Conservation (phyloP, 2,329 filamentous ascomycete genomes). For the Colletotrichum camelliae region DNA sequence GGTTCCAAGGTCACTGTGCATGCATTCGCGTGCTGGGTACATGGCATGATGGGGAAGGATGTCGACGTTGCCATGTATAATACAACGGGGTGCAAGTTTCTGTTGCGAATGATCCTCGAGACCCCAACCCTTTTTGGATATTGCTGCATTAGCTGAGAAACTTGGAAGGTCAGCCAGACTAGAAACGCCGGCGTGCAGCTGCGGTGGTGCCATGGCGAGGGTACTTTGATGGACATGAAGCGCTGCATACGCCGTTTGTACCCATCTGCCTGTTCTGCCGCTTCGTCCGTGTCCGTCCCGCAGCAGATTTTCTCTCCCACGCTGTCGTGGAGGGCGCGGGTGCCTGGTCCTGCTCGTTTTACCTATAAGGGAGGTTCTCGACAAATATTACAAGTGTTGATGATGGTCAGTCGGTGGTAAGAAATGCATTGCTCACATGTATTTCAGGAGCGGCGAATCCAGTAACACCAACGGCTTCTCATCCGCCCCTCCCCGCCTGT, state of each 20-base stretch:
- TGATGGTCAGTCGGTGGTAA: background rate
- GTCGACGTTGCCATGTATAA: background rate
- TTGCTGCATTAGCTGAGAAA: constrained; percentile 14
- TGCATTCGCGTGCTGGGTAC: background rate
- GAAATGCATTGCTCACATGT: background rate
- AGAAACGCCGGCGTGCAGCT: constrained; percentile 4
- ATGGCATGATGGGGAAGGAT: background rate
- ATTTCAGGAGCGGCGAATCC: background rate
- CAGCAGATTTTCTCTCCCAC: background rate
- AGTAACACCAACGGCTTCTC: constrained; percentile 1
- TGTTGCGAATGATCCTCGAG: constrained; percentile 1
- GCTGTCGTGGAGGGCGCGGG: background rate
- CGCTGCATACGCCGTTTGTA: background rate
- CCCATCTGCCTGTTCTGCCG: background rate
- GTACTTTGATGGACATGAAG: constrained; percentile 7
- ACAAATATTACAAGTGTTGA: background rate
- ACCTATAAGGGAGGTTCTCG: background rate
- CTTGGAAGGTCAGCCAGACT: constrained; percentile 11
- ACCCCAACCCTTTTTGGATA: constrained; percentile 2
- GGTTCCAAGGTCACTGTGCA: background rate
- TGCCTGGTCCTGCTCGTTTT: background rate
- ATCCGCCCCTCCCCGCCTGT: constrained; percentile 12
- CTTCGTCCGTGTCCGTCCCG: background rate
- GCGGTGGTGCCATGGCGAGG: background rate
- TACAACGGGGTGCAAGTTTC: background rate